Conservation (phyloP, 2,329 filamentous ascomycete genomes). For the Bertia moriformis region DNA sequence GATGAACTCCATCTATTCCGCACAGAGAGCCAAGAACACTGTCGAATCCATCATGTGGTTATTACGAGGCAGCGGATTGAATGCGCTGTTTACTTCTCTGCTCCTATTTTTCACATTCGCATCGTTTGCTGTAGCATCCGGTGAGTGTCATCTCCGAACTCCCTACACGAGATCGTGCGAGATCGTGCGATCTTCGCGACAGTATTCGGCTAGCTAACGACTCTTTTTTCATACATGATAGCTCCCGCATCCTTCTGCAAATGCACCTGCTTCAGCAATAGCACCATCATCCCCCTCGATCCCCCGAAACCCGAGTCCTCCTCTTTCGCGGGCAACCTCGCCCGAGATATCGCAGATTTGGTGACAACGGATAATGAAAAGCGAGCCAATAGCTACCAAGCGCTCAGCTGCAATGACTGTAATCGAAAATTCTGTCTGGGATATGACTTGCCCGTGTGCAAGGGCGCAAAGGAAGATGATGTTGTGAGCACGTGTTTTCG, state of each 20-base stretch:
- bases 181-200: too few species aligned
- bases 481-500: conserved; percentile 54
- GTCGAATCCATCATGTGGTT: too few species aligned
- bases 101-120: background rate
- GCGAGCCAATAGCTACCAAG: conserved; percentile 15
- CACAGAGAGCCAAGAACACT: too few species aligned
- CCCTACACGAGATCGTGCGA: too few species aligned
- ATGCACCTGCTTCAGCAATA: conserved; percentile 55
- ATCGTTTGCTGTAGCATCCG: background rate
- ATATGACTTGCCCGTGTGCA: conserved; percentile 47
- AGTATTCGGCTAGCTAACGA: too few species aligned
- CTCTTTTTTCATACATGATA: too few species aligned
- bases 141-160: too few species aligned
- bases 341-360: conserved; percentile 5
- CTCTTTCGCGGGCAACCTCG: conserved; percentile 6
- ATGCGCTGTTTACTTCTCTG: too few species aligned
- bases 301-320: conserved; percentile 16
- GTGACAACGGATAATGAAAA: conserved; percentile 7
- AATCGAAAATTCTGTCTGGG: conserved; percentile 52
- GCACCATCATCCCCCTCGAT: conserved; percentile 52
- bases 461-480: conserved; percentile 45
- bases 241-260: conserved; percentile 54
- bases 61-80: too few species aligned
- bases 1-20: too few species aligned
- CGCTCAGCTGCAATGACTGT: conserved; percentile 47